Percentiles rank a stretch among this genome's conserved stretches.
phyloP scores from a whole-genome alignment of 1,284 basidiomycete genomes.

The Ustilago hordei region DNA sequence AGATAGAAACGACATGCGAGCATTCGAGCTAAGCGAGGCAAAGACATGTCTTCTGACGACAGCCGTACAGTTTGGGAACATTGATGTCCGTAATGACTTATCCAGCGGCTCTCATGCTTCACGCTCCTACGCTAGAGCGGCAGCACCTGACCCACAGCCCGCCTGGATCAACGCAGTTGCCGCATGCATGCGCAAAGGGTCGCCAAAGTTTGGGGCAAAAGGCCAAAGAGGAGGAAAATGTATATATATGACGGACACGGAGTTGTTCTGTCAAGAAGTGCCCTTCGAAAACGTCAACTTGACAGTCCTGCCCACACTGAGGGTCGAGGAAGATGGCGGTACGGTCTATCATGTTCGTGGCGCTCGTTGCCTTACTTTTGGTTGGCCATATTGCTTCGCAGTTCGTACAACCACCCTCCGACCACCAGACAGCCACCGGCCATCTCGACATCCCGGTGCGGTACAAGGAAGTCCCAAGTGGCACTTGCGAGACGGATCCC shows the following conservation, averaged over 20 bases:
- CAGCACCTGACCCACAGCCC: not conserved
- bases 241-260: not conserved
- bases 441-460: conserved; percentile 47
- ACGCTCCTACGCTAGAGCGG: not conserved
- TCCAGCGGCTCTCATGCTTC: conserved; percentile 6
- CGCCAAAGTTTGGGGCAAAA: not conserved
- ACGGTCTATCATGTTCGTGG: not conserved
- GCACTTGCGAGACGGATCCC: conserved; percentile 79
- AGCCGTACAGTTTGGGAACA: conserved; percentile 7
- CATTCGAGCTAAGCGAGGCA: conserved; percentile 9
- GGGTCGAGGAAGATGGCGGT: not conserved
- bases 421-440: conserved; percentile 32
- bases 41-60: conserved; percentile 14
- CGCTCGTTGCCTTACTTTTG: conserved; percentile 12
- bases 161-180: not conserved
- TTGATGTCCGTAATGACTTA: not conserved
- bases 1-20: not conserved
- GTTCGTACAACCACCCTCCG: conserved; percentile 36
- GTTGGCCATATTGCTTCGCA: conserved; percentile 16
- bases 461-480: conserved; percentile 71
- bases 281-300: not conserved
- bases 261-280: not conserved
- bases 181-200: not conserved
- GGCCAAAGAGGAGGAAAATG: not conserved
- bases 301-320: not conserved